These are phyloP conservation scores for Stagonosporopsis tanaceti DNA, from an alignment of 2,329 filamentous ascomycete genomes.

Conservation along the genomic window DNA sequence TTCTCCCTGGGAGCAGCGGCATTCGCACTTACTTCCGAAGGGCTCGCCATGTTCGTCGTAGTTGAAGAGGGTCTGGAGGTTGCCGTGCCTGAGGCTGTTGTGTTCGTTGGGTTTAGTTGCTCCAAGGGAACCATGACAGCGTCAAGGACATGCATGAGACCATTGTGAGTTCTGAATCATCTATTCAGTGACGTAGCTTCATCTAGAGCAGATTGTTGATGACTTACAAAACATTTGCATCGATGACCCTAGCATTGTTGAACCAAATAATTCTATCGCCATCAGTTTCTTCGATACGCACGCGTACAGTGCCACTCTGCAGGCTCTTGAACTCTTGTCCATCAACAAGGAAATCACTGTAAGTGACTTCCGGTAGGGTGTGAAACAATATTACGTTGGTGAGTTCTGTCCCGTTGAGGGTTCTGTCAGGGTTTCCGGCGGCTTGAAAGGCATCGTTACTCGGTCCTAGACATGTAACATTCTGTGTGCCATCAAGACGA, in stretches of 20 bases:
- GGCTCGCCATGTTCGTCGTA: neutral
- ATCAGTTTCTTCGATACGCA: conserved; percentile 24
- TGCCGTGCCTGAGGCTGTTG: conserved; percentile 16
- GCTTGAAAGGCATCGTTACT: conserved; percentile 26
- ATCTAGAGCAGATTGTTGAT: neutral
- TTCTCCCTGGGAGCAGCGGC: neutral
- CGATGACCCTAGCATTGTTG: conserved; percentile 33
- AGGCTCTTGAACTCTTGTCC: conserved; percentile 31
- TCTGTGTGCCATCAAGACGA: conserved; percentile 25
- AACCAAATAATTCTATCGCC: conserved; percentile 27
- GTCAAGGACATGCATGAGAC: conserved; percentile 32
- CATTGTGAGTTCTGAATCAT: conserved; percentile 30
- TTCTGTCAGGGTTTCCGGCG: conserved; percentile 23
- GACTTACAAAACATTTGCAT: conserved; percentile 36
- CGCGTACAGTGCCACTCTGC: conserved; percentile 28
- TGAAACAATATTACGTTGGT: conserved; percentile 25
- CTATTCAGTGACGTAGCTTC: neutral
- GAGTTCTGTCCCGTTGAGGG: conserved; percentile 20
- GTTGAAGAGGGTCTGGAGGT: conserved; percentile 19
- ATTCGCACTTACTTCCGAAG: neutral
- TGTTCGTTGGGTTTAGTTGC: conserved; percentile 16
- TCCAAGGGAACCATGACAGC: conserved; percentile 30
- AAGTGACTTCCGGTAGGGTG: conserved; percentile 28
- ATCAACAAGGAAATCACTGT: conserved; percentile 30
- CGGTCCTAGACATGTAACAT: conserved; percentile 32